A percentile compares a stretch with the other conserved stretches of the same genome.
These are phyloP conservation scores for Adansonia rubrostipa DNA, from an alignment of 441 rosid species.

Conservation along the genomic window DNA sequence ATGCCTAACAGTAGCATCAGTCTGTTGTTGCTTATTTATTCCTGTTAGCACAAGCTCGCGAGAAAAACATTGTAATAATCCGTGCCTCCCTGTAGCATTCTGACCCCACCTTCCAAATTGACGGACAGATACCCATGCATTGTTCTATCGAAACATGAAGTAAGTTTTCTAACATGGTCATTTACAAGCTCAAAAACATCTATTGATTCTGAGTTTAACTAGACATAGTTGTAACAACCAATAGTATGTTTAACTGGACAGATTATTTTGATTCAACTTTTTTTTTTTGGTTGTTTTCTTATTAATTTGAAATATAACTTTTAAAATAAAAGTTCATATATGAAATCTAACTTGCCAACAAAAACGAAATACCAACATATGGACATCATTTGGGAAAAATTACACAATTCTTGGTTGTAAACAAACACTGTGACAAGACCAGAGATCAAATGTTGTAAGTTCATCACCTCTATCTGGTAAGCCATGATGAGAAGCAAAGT, in stretches of 20 bases:
- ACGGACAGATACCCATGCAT: conserved; percentile 60
- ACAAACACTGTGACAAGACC: not conserved
- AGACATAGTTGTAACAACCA: no score
- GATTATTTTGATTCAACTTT: no score
- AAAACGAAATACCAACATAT: not conserved
- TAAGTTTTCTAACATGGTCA: not conserved
- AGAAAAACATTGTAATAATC: conserved; percentile 72
- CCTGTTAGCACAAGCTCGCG: conserved; percentile 65
- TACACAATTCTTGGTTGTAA: not conserved
- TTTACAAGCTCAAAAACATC: not conserved
- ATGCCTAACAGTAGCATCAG: conserved; percentile 31
- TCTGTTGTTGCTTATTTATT: conserved; percentile 54
- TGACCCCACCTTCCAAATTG: conserved; percentile 89
- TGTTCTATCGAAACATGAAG: conserved; percentile 30
- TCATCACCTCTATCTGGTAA: not conserved
- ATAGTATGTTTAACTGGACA: no score
- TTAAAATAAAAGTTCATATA: not conserved
- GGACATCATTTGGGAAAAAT: not conserved
- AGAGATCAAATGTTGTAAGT: not conserved
- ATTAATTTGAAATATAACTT: no score
- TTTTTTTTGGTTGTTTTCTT: no score
- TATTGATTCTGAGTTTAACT: no score
- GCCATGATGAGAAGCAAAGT: not conserved
- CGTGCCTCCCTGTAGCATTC: conserved; percentile 45
- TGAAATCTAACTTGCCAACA: not conserved